Percentiles rank a stretch among this genome's conserved stretches.
These are phyloP conservation scores for Streptanthus diversifolius DNA, from an alignment of 345 rosid genomes.

Conservation along the genomic window DNA sequence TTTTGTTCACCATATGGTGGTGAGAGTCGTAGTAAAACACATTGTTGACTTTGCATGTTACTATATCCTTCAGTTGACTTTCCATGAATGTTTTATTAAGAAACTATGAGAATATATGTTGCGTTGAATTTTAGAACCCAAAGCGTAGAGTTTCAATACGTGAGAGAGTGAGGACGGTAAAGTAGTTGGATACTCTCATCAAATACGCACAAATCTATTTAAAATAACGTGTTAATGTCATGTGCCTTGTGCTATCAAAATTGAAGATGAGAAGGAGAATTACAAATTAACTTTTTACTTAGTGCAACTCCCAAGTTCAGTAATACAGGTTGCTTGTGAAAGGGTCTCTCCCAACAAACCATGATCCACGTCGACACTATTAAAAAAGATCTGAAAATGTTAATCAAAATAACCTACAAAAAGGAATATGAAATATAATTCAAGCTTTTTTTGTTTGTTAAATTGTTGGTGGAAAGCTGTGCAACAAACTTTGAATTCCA, in stretches of 20 bases:
- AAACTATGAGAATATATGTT: not conserved
- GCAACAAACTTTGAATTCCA: constrained; percentile 36
- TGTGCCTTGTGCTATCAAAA: constrained; percentile 16
- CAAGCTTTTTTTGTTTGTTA: constrained; percentile 25
- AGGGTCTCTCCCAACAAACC: not conserved
- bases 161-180: constrained; percentile 45
- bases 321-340: constrained; percentile 24
- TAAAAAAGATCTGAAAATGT: not conserved
- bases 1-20: not conserved
- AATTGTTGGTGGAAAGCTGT: constrained; percentile 35
- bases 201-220: constrained; percentile 8
- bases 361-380: constrained; percentile 26
- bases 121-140: constrained; percentile 18
- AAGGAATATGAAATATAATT: not conserved
- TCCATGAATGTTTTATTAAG: not conserved
- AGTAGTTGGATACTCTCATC: constrained; percentile 35
- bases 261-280: constrained; percentile 11
- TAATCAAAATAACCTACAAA: not conserved
- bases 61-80: constrained; percentile 17
- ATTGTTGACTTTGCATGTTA: constrained; percentile 27
- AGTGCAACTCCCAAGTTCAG: not conserved
- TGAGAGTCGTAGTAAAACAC: constrained; percentile 6
- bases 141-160: constrained; percentile 28
- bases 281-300: constrained; percentile 1
- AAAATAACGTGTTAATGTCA: constrained; percentile 30